Evolutionary conservation across 2,329 filamentous ascomycete genomes (phyloP).

Genomic region (Rhinocladiella similis): DNA sequence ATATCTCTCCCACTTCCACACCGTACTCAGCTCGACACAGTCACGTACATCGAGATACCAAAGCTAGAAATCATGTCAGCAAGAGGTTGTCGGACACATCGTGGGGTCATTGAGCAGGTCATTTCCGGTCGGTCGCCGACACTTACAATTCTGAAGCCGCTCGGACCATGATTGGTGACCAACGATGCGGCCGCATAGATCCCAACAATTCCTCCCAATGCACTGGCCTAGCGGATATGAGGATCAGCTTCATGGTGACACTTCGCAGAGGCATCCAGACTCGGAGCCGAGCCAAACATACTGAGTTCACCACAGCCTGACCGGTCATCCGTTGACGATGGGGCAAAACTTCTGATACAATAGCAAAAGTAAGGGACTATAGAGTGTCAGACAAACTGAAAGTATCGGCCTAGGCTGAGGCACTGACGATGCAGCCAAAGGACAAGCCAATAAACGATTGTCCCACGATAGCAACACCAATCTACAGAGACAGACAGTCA

Average conservation of each 20-base stretch:
- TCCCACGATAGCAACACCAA: slow-evolving; percentile 1
- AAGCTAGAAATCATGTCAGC: slow-evolving; percentile 2
- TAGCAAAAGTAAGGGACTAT: slow-evolving; percentile 2
- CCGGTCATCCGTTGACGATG: slow-evolving; percentile 3
- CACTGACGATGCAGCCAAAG: slow-evolving; percentile 1
- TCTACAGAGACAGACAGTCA: slow-evolving; percentile 3
- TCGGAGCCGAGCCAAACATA: not conserved
- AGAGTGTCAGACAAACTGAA: slow-evolving; percentile 1
- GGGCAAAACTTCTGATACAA: slow-evolving; percentile 3
- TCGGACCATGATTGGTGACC: not conserved
- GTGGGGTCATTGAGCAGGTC: not conserved
- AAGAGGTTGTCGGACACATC: not conserved
- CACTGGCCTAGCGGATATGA: slow-evolving; percentile 2
- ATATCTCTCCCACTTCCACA: not conserved
- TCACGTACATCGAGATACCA: slow-evolving; percentile 3
- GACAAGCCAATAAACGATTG: slow-evolving; percentile 2
- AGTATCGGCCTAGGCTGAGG: not conserved
- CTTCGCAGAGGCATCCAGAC: not conserved
- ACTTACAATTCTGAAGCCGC: slow-evolving; percentile 5
- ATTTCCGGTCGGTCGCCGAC: not conserved
- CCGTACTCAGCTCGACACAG: not conserved
- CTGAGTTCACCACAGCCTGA: not conserved
- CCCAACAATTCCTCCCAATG: not conserved
- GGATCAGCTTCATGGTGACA: not conserved
- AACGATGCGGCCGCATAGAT: not conserved